Conservation (phyloP, 1,284 basidiomycete genomes). For the Cryptococcus floricola region DNA sequence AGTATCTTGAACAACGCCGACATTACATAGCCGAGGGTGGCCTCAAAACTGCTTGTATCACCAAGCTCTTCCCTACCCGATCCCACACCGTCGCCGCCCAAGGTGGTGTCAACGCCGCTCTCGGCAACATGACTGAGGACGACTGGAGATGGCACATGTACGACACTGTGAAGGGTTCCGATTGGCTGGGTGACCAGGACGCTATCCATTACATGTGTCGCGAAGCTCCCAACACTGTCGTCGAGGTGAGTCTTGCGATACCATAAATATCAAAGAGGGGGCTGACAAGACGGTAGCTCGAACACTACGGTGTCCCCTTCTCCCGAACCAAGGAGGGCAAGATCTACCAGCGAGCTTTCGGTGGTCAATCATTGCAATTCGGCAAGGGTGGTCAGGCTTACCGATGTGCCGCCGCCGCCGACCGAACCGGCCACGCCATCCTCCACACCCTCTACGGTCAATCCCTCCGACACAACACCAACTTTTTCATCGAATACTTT, state of each 20-base stretch:
- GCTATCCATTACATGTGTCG: slow-evolving; percentile 99
- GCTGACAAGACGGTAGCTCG: slow-evolving; percentile 60
- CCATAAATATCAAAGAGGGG: background rate
- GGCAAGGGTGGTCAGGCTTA: slow-evolving; percentile 99
- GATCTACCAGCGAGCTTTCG: slow-evolving; percentile 99
- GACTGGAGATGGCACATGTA: slow-evolving; percentile 84
- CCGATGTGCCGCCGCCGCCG: slow-evolving; percentile 96
- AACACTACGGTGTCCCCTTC: slow-evolving; percentile 98
- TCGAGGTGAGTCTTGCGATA: slow-evolving; percentile 62
- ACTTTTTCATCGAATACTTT: slow-evolving; percentile 99
- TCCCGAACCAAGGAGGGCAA: slow-evolving; percentile 98
- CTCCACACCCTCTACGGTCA: slow-evolving; percentile 98
- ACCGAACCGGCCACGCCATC: slow-evolving; percentile 97
- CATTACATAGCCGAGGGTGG: slow-evolving; percentile 74
- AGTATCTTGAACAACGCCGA: background rate
- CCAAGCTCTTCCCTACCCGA: slow-evolving; percentile 98
- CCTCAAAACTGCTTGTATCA: slow-evolving; percentile 97
- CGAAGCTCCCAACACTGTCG: slow-evolving; percentile 88
- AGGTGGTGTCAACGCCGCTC: slow-evolving; percentile 98
- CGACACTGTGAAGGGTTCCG: slow-evolving; percentile 98
- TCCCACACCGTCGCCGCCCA: slow-evolving; percentile 99
- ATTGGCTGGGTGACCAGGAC: slow-evolving; percentile 99
- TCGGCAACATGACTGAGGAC: slow-evolving; percentile 99
- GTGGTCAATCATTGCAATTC: slow-evolving; percentile 94
- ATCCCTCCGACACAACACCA: slow-evolving; percentile 98